phyloP scores from a whole-genome alignment of 257 asterid genomes.

The Eucommia ulmoides region DNA sequence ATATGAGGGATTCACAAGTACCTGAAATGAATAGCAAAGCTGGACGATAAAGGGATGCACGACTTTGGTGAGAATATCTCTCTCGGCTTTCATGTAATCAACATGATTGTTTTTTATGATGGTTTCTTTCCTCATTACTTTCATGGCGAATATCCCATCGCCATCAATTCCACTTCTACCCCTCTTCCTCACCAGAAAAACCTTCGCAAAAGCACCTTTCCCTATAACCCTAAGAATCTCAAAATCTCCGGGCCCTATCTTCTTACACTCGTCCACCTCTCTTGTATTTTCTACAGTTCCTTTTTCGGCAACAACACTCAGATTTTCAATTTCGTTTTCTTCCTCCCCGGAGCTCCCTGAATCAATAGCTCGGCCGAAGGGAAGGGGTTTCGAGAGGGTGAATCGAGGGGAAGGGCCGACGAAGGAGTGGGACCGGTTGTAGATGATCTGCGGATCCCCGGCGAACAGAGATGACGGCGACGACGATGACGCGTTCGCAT shows the following conservation, averaged over 20 bases:
- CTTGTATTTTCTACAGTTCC: not conserved
- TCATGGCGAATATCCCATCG: constrained; percentile 84
- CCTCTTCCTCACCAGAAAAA: constrained; percentile 76
- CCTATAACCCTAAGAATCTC: constrained; percentile 85
- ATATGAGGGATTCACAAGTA: not conserved
- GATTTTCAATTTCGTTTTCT: constrained; percentile 19
- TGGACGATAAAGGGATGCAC: constrained; percentile 84
- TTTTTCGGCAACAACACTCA: not conserved
- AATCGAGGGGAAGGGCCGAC: constrained; percentile 86
- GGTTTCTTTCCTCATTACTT: constrained; percentile 81
- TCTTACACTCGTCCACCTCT: constrained; percentile 13
- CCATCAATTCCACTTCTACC: constrained; percentile 22
- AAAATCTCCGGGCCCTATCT: constrained; percentile 69
- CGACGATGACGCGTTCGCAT: constrained; percentile 25
- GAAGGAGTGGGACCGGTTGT: constrained; percentile 75
- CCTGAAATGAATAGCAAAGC: constrained; percentile 88
- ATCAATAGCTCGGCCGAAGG: constrained; percentile 31
- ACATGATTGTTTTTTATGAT: constrained; percentile 89
- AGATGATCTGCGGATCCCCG: constrained; percentile 64
- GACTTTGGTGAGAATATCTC: constrained; percentile 88
- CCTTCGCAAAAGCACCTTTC: constrained; percentile 92
- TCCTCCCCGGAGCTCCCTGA: constrained; percentile 29
- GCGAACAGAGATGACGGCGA: constrained; percentile 36
- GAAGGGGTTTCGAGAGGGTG: constrained; percentile 57
- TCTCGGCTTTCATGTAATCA: constrained; percentile 85